Percentiles rank a stretch among this genome's conserved stretches.
These are phyloP conservation scores for Galerina marginata DNA, from an alignment of 768 basidiomycete genomes.

Conservation along the genomic window DNA sequence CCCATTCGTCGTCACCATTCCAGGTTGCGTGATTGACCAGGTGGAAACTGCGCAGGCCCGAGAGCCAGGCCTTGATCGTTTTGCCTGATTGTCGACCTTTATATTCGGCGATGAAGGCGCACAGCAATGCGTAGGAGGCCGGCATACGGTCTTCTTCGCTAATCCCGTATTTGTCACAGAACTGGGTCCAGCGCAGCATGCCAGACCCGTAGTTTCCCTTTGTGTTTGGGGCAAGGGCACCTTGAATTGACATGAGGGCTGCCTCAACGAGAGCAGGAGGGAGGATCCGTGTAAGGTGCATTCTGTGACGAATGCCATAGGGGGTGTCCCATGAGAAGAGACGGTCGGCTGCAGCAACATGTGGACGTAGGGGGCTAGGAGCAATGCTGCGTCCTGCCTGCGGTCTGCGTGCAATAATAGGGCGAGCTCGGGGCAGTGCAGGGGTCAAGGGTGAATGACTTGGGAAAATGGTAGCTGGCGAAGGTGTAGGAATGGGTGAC, in stretches of 20 bases:
- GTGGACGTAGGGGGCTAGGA: slow-evolving; percentile 8
- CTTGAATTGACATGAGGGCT: slow-evolving; percentile 8
- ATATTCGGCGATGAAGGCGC: slow-evolving; percentile 27
- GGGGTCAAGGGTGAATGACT: background rate
- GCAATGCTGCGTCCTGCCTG: slow-evolving; percentile 15
- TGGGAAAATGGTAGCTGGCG: background rate
- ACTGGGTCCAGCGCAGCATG: slow-evolving; percentile 39
- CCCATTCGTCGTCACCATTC: slow-evolving; percentile 35
- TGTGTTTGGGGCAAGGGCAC: slow-evolving; percentile 26
- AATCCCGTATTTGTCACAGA: slow-evolving; percentile 36
- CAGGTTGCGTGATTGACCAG: slow-evolving; percentile 37
- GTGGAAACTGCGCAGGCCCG: slow-evolving; percentile 43
- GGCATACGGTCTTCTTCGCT: slow-evolving; percentile 37
- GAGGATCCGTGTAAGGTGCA: background rate
- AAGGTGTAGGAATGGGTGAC: too few species aligned
- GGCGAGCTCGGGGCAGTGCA: background rate
- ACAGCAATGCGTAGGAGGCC: slow-evolving; percentile 33
- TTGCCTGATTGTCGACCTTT: slow-evolving; percentile 20
- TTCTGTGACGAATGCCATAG: background rate
- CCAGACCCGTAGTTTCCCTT: slow-evolving; percentile 38
- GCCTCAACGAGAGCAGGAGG: slow-evolving; percentile 1
- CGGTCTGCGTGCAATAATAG: too few species aligned
- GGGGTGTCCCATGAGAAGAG: slow-evolving; percentile 12
- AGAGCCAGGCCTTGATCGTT: slow-evolving; percentile 39
- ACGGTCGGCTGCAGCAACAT: slow-evolving; percentile 16